These are phyloP conservation scores for Plasmodium ovale DNA, from an alignment of 169 alveolate genomes.

Conservation along the genomic window DNA sequence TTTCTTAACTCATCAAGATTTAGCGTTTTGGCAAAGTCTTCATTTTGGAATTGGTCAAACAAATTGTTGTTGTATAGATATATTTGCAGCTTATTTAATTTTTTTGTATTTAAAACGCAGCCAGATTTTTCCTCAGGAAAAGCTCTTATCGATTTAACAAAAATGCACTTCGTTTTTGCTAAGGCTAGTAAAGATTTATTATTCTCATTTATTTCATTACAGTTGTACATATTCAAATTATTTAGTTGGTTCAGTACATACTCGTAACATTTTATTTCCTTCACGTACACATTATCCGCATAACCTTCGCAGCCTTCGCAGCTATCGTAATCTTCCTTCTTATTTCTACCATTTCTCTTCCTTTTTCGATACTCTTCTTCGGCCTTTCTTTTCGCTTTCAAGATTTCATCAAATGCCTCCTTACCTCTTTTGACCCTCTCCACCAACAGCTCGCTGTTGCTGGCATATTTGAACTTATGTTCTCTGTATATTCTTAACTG, in stretches of 20 bases:
- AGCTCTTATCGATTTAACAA: slow-evolving; percentile 81
- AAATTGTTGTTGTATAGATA: slow-evolving; percentile 73
- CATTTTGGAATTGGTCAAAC: slow-evolving; percentile 49
- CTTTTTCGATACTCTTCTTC: slow-evolving; percentile 59
- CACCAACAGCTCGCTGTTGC: slow-evolving; percentile 31
- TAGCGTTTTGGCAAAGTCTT: slow-evolving; percentile 33
- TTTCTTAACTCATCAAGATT: slow-evolving; percentile 63
- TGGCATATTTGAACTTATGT: slow-evolving; percentile 52
- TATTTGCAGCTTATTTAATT: slow-evolving; percentile 67
- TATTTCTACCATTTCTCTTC: not conserved
- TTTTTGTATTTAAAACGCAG: slow-evolving; percentile 81
- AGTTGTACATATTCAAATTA: slow-evolving; percentile 80
- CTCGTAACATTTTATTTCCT: slow-evolving; percentile 85
- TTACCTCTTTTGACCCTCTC: slow-evolving; percentile 71
- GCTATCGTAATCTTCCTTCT: not conserved
- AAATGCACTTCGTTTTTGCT: slow-evolving; percentile 87
- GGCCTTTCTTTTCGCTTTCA: slow-evolving; percentile 71
- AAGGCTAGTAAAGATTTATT: slow-evolving; percentile 85
- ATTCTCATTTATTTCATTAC: slow-evolving; percentile 84
- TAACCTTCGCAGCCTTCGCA: not conserved
- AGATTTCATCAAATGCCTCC: slow-evolving; percentile 62
- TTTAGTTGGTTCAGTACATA: slow-evolving; percentile 82
- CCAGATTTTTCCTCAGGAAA: slow-evolving; percentile 84
- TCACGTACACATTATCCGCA: slow-evolving; percentile 28
- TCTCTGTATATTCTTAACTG: slow-evolving; percentile 37